Base-by-base conservation (phyloP, 768 basidiomycete species). In the Tulasnella sp. region DNA sequence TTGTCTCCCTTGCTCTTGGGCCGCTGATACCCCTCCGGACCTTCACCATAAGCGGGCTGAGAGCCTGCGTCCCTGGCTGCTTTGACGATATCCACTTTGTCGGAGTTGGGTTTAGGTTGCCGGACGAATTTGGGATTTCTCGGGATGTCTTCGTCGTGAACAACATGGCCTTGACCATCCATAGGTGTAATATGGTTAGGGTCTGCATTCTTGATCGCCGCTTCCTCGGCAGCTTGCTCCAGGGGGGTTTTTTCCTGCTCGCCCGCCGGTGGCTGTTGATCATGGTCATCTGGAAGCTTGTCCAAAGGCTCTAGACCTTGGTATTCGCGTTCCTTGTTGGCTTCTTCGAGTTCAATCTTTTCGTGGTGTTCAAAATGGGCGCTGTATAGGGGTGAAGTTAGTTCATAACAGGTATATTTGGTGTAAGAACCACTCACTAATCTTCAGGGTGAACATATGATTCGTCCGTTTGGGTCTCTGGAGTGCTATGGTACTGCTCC, bases 401-500 rank as follows among this genome's bases (percentile, higher is more conserved):
- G 58, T 3, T 27, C 62, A 68, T 19, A 68, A 6, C 27, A 6
- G 62, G 56, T 31, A 75, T 40, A 16, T 40, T 48, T 21, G 42
- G 52, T 34, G 44, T 48, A 44, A 27, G 8, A 38, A 10, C 31
- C 21, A 58, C 80, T 38, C 42, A 81, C 80, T 93, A 79, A 85
- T 96, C 95, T 85, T 99, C 98, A 0, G 96, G 93, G 84, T 99
- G 98, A 80, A 84, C 93, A 86, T 99, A 99, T 0, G 96, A 89
- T 82, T 95, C 95, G 84, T 98, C 97, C 0, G 96, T 96, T 85
- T 99, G 98, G 0, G 97, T 99, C 84, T 99, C 98, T 0, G 96
- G 97, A 46, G 97, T 98, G 39, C 92, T 93, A 86, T 99, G 98
- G 88, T 89, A 98, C 86, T 94, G 86, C 86, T 99, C 94, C 91